Evolutionary conservation across 2,329 filamentous ascomycete genomes (phyloP).

Genomic region (Clonostachys rosea): DNA sequence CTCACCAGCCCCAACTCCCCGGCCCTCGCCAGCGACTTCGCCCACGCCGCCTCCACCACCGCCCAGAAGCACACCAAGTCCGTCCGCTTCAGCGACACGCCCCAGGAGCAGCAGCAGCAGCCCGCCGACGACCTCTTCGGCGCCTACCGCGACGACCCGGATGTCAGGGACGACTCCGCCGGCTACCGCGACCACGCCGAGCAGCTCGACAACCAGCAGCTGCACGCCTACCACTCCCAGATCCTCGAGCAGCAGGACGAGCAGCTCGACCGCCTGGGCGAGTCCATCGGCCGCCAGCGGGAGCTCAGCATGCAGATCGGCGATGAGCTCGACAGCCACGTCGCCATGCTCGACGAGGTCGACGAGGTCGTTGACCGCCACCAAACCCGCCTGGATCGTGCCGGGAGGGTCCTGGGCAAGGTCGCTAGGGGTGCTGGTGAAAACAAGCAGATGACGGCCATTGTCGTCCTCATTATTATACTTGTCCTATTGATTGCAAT

Average conservation of each 20-base stretch:
- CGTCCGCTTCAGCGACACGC: slow-evolving; percentile 79
- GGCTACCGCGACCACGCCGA: slow-evolving; percentile 58
- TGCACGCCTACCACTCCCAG: slow-evolving; percentile 77
- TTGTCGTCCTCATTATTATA: slow-evolving; percentile 78
- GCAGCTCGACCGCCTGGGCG: slow-evolving; percentile 84
- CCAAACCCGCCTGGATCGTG: slow-evolving; percentile 68
- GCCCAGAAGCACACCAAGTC: slow-evolving; percentile 52
- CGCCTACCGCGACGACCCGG: slow-evolving; percentile 67
- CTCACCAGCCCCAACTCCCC: slow-evolving; percentile 61
- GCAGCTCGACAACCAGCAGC: slow-evolving; percentile 72
- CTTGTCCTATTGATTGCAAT: slow-evolving; percentile 79
- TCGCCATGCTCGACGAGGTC: slow-evolving; percentile 83
- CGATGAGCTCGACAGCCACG: slow-evolving; percentile 89
- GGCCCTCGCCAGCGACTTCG: slow-evolving; percentile 57
- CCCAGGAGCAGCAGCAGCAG: slow-evolving; percentile 15
- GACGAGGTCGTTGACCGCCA: slow-evolving; percentile 82
- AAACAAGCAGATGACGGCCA: slow-evolving; percentile 81
- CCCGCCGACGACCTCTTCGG: slow-evolving; percentile 28
- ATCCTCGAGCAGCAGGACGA: slow-evolving; percentile 88
- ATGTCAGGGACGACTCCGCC: slow-evolving; percentile 27
- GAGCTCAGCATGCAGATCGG: slow-evolving; percentile 95
- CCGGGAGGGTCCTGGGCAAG: slow-evolving; percentile 64
- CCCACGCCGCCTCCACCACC: slow-evolving; percentile 58
- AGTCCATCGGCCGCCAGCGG: slow-evolving; percentile 81
- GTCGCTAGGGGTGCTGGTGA: slow-evolving; percentile 73